phyloP scores from a whole-genome alignment of 257 asterid genomes.

The Solanum peruvianum region DNA sequence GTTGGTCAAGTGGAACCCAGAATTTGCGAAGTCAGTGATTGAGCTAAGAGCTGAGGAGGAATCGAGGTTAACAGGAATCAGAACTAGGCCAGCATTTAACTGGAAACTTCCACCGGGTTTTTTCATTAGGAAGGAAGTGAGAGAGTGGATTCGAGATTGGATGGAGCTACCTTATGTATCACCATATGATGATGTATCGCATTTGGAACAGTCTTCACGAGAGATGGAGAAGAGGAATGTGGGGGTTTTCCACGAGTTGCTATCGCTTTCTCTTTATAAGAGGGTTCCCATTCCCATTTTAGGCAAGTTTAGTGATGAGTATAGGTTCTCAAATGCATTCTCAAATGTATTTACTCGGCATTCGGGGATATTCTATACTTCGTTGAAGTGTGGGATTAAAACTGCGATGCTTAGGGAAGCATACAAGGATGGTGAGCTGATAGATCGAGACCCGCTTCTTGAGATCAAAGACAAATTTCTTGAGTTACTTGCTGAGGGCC shows the following conservation, averaged over 20 bases:
- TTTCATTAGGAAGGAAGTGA: constrained; percentile 71
- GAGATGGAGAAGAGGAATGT: constrained; percentile 94
- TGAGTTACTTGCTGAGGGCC: constrained; percentile 64
- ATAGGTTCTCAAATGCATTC: constrained; percentile 66
- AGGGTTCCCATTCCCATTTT: constrained; percentile 50
- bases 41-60: constrained; percentile 78
- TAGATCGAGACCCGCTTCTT: constrained; percentile 32
- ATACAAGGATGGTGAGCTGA: constrained; percentile 41
- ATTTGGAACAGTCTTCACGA: constrained; percentile 48
- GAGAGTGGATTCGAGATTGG: constrained; percentile 97
- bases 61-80: constrained; percentile 57
- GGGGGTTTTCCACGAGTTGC: constrained; percentile 79
- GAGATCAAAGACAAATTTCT: constrained; percentile 55
- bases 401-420: constrained; percentile 95
- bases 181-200: constrained; percentile 60
- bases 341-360: constrained; percentile 73
- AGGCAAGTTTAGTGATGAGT: constrained; percentile 82
- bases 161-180: constrained; percentile 79
- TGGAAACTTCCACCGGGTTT: constrained; percentile 80
- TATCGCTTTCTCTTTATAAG: constrained; percentile 59
- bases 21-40: constrained; percentile 48
- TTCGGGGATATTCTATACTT: constrained; percentile 78
- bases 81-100: constrained; percentile 45
- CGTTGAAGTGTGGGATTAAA: constrained; percentile 72
- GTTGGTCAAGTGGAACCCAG: constrained; percentile 46